These are phyloP conservation scores for Kalmusia sp. DNA, from an alignment of 2,329 filamentous ascomycete species.

Conservation along the genomic window DNA sequence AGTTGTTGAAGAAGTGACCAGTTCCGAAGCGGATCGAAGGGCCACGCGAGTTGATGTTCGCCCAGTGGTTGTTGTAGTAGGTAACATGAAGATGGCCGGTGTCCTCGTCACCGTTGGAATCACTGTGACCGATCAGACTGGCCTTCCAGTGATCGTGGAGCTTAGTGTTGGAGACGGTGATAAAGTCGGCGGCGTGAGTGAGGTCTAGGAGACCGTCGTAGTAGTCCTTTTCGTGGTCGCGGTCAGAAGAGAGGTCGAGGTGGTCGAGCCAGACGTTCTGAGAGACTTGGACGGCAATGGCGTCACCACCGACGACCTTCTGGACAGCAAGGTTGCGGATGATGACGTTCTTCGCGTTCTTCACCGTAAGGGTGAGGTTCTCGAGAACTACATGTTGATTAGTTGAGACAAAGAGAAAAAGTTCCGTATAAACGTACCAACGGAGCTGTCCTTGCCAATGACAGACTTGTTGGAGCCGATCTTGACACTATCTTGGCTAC, in stretches of 20 bases:
- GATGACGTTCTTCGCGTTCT: conserved; percentile 61
- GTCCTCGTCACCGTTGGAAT: conserved; percentile 66
- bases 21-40: conserved; percentile 72
- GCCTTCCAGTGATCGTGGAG: conserved; percentile 69
- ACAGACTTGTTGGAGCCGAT: conserved; percentile 60
- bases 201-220: conserved; percentile 73
- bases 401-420: too few species aligned
- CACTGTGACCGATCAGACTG: conserved; percentile 66
- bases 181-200: conserved; percentile 68
- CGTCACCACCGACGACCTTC: conserved; percentile 60
- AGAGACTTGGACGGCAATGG: conserved; percentile 57
- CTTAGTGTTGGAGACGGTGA: conserved; percentile 63
- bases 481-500: conserved; percentile 50
- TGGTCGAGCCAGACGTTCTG: conserved; percentile 71
- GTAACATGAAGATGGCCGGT: conserved; percentile 68
- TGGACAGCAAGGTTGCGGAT: conserved; percentile 63
- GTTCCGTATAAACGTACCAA: too few species aligned
- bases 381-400: conserved; percentile 43
- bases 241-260: conserved; percentile 68
- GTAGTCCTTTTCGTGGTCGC: conserved; percentile 69
- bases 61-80: conserved; percentile 71
- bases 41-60: conserved; percentile 68
- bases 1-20: conserved; percentile 66
- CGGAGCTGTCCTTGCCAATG: conserved; percentile 57
- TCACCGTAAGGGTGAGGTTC: conserved; percentile 58